A percentile compares a stretch with the other conserved stretches of the same genome.
Conservation (phyloP, 2,329 filamentous ascomycete genomes). For the Aspergillus pseudoglaucus region DNA sequence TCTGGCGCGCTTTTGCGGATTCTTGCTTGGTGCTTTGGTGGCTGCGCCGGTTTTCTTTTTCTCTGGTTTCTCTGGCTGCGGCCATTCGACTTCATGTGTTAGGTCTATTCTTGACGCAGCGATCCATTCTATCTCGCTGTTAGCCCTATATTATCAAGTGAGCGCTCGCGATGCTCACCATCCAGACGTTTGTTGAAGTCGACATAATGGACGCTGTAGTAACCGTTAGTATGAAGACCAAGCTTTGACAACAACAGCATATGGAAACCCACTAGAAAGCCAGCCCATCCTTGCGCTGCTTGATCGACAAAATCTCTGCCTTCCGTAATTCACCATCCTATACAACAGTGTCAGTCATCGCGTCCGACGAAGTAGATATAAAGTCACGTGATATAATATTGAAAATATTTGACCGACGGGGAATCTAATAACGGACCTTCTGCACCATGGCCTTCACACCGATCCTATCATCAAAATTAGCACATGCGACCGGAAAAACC, state of each 20-base stretch:
- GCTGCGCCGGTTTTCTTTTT: conserved; percentile 65
- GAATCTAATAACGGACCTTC: conserved; percentile 54
- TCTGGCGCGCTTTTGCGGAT: conserved; percentile 48
- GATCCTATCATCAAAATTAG: conserved; percentile 45
- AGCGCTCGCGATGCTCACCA: conserved; percentile 26
- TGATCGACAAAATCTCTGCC: conserved; percentile 93
- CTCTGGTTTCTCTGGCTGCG: conserved; percentile 80
- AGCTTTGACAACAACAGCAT: background rate
- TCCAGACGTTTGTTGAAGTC: conserved; percentile 90
- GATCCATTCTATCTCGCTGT: conserved; percentile 67
- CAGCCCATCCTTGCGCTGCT: conserved; percentile 77
- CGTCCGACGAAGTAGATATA: conserved; percentile 1
- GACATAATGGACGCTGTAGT: conserved; percentile 73
- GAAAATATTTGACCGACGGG: conserved; percentile 7
- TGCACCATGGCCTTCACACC: conserved; percentile 62
- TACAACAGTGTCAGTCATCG: conserved; percentile 6
- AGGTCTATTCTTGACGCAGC: conserved; percentile 76
- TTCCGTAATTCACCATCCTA: conserved; percentile 77
- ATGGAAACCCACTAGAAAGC: conserved; percentile 63
- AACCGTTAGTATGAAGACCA: conserved; percentile 12
- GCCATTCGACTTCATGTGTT: conserved; percentile 89
- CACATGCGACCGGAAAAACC: conserved; percentile 29
- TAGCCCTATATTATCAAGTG: conserved; percentile 27
- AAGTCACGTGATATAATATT: conserved; percentile 27
- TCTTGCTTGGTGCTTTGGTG: conserved; percentile 51